These are phyloP conservation scores for Carallia pectinifolia DNA, from an alignment of 345 rosid species.

Conservation along the genomic window DNA sequence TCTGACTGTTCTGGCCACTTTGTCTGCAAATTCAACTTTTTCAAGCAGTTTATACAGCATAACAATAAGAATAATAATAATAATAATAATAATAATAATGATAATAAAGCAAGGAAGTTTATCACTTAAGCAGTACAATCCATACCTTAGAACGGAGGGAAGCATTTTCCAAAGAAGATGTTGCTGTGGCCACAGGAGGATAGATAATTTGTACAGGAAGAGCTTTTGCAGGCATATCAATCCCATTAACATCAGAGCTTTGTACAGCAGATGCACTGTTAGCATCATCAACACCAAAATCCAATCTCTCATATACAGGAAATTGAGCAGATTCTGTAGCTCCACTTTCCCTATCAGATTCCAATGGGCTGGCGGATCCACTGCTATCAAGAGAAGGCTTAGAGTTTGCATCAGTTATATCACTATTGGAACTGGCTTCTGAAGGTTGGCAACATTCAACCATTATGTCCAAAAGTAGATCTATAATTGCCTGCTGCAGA, in stretches of 20 bases:
- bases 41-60: slow-evolving; percentile 25
- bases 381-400: slow-evolving; percentile 50
- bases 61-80: background rate
- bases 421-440: slow-evolving; percentile 59
- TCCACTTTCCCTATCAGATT: slow-evolving; percentile 66
- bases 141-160: slow-evolving; percentile 72
- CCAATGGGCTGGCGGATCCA: slow-evolving; percentile 48
- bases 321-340: slow-evolving; percentile 52
- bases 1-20: slow-evolving; percentile 99
- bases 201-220: slow-evolving; percentile 53
- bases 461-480: slow-evolving; percentile 93
- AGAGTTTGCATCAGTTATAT: slow-evolving; percentile 43
- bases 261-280: slow-evolving; percentile 63
- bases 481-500: slow-evolving; percentile 98
- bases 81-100: background rate
- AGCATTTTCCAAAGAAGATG: slow-evolving; percentile 53
- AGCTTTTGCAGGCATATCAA: slow-evolving; percentile 47
- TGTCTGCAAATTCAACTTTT: slow-evolving; percentile 51
- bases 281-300: slow-evolving; percentile 64
- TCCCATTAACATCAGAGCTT: slow-evolving; percentile 62
- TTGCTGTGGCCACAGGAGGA: slow-evolving; percentile 64
- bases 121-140: slow-evolving; percentile 13
- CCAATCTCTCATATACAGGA: slow-evolving; percentile 71
- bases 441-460: slow-evolving; percentile 98
- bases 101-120: slow-evolving; percentile 18